Conservation (phyloP, 768 basidiomycete genomes). For the Mycena kentingensis region DNA sequence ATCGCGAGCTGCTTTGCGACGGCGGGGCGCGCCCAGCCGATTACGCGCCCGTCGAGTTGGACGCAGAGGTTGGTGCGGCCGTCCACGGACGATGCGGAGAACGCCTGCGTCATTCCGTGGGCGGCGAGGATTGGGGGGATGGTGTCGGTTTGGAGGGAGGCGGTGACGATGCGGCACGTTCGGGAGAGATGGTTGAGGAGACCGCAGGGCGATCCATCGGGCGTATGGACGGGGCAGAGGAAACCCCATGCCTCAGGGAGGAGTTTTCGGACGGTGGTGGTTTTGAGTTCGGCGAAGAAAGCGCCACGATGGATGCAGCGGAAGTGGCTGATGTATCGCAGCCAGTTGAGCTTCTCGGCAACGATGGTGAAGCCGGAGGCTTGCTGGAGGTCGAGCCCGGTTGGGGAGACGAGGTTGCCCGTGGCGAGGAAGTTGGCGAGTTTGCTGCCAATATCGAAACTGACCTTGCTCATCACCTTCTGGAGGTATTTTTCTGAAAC, state of each 20-base stretch:
- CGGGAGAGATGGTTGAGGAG: conserved; percentile 95
- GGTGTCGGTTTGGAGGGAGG: conserved; percentile 70
- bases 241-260: conserved; percentile 99
- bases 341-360: conserved; percentile 98
- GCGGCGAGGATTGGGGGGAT: conserved; percentile 80
- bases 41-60: conserved; percentile 92
- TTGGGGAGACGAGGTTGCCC: conserved; percentile 91
- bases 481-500: conserved; percentile 74
- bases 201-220: conserved; percentile 97
- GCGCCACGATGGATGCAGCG: conserved; percentile 98
- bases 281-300: conserved; percentile 98
- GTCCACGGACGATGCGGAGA: conserved; percentile 70
- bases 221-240: conserved; percentile 97
- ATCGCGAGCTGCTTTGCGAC: conserved; percentile 81
- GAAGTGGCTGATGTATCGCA: conserved; percentile 98
- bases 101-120: conserved; percentile 94
- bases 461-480: conserved; percentile 73
- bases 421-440: conserved; percentile 96
- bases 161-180: conserved; percentile 87
- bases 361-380: conserved; percentile 98
- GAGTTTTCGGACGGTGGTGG: conserved; percentile 94
- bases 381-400: conserved; percentile 95
- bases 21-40: conserved; percentile 85
- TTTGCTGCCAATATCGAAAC: conserved; percentile 89
- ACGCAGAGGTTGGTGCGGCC: conserved; percentile 82